Base-by-base conservation (phyloP, 163 green algal genomes). In the Scenedesmus sp. region DNA sequence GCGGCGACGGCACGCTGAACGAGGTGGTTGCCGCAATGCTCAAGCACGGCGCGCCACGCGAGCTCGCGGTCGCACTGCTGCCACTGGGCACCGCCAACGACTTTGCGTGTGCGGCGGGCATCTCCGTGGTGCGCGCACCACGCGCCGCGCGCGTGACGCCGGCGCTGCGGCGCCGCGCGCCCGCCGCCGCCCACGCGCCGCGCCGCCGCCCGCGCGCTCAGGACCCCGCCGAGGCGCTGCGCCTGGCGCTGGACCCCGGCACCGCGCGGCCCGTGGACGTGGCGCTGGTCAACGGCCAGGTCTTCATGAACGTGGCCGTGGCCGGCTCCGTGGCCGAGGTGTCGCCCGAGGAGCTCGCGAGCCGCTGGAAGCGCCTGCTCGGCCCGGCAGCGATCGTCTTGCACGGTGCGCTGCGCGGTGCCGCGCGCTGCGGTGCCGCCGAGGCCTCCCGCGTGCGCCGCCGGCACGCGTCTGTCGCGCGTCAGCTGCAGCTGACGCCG, bases 31-130 rank as follows among this genome's bases (percentile, higher is more conserved):
- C 45, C 7, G 84, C 84, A 20, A 33, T 87, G 34, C 65, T 89
- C 33, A 7, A 28, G 1, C 65, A 85, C 72, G 58, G 60, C 34
- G 7, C 4, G 36, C n/a, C 62, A 39, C 34, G 62, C n/a, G n/a
- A 36, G 22, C 36, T 70, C 34, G 56, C 71, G 0, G 62, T 89
- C 53, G 84, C 54, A 6, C 66, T 89, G 57, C 63, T 89, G 71
- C 84, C 81, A 0, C 60, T 85, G 60, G 84, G 84, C 54, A 89
- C 84, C 2, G 78, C 66, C 28, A 89, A 89, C 63, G 84, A 89
- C 76, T 85, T 89, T 50, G 84, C 80, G 2, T 81, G 80, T 14
- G 75, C 73, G 10, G 77, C 72, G 2, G 84, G 84, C 47, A 79
- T 89, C n/a, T 77, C 69, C 22, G 26, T 77, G 69, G 69, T 77